Evolutionary conservation across 495 filamentous ascomycete genomes (phyloP), one percentile per base, ranked within the genome.

Genomic region (Tirmania nivea): DNA sequence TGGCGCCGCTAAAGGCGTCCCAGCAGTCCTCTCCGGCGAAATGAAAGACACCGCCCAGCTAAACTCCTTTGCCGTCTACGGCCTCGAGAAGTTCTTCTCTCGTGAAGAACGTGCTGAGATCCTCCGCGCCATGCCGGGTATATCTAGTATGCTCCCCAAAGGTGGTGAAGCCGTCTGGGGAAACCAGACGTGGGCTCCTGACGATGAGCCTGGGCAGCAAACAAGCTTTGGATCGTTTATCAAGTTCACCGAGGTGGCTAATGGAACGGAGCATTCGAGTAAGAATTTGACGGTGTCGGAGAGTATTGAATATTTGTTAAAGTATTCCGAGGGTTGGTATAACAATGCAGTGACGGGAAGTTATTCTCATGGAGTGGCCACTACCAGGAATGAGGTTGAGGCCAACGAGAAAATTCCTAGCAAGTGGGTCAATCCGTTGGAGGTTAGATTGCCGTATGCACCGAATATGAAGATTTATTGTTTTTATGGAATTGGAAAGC

Each of bases 11-110:
- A 97, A 97, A 71, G 87, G 86, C 48, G 67, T 95, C 20, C 83
- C 90, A 1, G 92, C 90, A 9, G 76, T 96, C 8, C 74, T 96
- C 0, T 94, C 86, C 0, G 90, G 90, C 34, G 90, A 97, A 69
- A 97, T 96, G 90, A 83, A 86, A 57, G 90, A 97, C 63, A 97
- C 90, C 0, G 90, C 90, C 1, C 90, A 96, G 63, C 76, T 97
- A 12, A 97, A 96, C 64, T 75, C 87, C n/a, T 94, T 96, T 57
- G 90, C 90, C 9, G 87, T 97, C 11, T 97, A 95, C 60, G 92
- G 90, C 0, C 76, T 97, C 1, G 90, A 97, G 67, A 94, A 89
- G 60, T 97, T 97, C 66, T 74, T 97, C 7, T 83, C 78, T 57
- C 84, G 81, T 56, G 77, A 86, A 52, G 90, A 97, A 65, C 77